Evolutionary conservation across 345 rosid species (phyloP).

Genomic region (Corymbia maculata): DNA sequence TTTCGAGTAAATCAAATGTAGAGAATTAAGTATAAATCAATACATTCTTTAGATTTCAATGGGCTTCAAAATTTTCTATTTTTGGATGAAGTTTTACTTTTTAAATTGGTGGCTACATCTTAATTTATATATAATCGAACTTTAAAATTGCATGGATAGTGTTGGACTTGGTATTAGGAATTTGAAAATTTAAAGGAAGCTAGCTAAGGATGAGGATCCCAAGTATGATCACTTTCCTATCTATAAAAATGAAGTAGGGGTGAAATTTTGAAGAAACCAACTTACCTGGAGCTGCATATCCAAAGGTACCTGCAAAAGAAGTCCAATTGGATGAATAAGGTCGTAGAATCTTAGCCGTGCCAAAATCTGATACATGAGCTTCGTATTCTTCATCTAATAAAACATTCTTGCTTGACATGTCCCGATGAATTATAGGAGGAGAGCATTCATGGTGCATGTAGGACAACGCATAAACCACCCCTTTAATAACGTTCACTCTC

Average conservation of each 20-base stretch:
- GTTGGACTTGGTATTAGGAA: not conserved
- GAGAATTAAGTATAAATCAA: not conserved
- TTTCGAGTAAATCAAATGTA: not conserved
- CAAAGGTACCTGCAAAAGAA: not conserved
- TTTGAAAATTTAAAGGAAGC: not conserved
- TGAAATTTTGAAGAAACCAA: not conserved
- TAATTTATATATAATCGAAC: not conserved
- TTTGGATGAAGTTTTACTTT: not conserved
- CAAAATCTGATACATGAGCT: not conserved
- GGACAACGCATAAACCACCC: not conserved
- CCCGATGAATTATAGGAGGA: not conserved
- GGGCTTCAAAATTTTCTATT: not conserved
- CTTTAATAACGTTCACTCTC: not conserved
- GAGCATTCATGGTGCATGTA: not conserved
- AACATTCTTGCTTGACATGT: not conserved
- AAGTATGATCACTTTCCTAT: not conserved
- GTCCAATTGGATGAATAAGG: not conserved
- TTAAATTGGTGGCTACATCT: accelerated
- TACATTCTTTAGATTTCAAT: not conserved
- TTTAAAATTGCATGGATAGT: accelerated
- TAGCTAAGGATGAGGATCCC: not conserved
- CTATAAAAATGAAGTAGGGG: not conserved
- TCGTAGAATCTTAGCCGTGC: not conserved
- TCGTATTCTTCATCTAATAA: not conserved
- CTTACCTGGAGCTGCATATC: not conserved